A percentile compares a stretch with the other conserved stretches of the same genome.
These are phyloP conservation scores for Phytopythium cucurbitacearum DNA, from an alignment of 352 stramenopile genomes.

Conservation along the genomic window DNA sequence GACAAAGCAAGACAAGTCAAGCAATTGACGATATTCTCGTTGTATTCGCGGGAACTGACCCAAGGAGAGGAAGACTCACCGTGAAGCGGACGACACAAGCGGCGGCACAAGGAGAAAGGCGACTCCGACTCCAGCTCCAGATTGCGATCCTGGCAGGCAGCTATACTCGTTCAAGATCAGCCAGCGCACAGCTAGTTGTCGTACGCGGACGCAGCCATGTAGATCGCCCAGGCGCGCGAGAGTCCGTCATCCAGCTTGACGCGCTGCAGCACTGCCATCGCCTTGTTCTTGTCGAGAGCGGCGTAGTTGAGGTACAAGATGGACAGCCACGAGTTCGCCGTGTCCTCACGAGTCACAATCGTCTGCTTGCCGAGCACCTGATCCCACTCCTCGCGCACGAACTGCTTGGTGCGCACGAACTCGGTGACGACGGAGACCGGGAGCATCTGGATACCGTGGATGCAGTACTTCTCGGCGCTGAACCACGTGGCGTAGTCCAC, in stretches of 20 bases:
- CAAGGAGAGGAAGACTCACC: no score
- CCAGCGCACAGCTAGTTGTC: neutral
- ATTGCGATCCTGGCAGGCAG: neutral
- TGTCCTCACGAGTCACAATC: conserved; percentile 43
- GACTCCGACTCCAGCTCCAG: no score
- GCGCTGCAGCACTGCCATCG: conserved; percentile 46
- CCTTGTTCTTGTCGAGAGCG: conserved; percentile 42
- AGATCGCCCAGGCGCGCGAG: conserved; percentile 65
- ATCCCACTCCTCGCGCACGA: conserved; percentile 61
- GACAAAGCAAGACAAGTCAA: no score
- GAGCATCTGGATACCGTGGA: conserved; percentile 59
- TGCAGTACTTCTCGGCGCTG: conserved; percentile 39
- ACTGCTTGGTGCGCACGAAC: conserved; percentile 43
- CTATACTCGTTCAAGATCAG: neutral
- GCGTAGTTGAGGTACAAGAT: conserved; percentile 64
- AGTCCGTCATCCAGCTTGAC: conserved; percentile 68
- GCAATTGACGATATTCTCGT: no score
- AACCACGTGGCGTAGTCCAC: conserved; percentile 48
- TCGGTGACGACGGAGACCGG: conserved; percentile 53
- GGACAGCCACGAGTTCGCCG: conserved; percentile 36
- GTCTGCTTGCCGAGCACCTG: conserved; percentile 43
- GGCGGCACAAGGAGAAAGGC: no score
- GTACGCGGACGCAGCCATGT: conserved; percentile 53
- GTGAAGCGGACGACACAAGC: no score
- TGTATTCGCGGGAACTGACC: no score